These are phyloP conservation scores for Fragaria iinumae DNA, from an alignment of 306 rosid species.

Conservation along the genomic window DNA sequence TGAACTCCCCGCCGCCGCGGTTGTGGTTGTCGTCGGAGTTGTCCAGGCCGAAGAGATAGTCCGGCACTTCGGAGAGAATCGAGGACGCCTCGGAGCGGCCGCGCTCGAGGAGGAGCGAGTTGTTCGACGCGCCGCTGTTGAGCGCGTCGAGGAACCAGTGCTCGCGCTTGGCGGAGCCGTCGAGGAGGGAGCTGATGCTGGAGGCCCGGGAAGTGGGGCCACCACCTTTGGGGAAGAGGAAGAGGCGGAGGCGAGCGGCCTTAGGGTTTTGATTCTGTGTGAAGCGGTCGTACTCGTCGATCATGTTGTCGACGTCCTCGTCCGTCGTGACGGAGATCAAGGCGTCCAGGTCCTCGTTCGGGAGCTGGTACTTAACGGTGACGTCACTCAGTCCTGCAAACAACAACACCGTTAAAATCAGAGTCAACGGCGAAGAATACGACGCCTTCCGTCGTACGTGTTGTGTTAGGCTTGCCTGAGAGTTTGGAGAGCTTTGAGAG, in stretches of 20 bases:
- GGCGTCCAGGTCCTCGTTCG: slow-evolving; percentile 93
- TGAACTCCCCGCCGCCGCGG: slow-evolving; percentile 31
- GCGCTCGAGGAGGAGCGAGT: slow-evolving; percentile 61
- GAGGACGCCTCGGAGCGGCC: slow-evolving; percentile 87
- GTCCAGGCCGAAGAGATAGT: slow-evolving; percentile 83
- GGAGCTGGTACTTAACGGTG: slow-evolving; percentile 89
- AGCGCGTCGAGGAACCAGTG: slow-evolving; percentile 89
- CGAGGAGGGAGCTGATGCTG: slow-evolving; percentile 75
- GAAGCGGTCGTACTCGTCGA: slow-evolving; percentile 86
- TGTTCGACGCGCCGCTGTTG: slow-evolving; percentile 48
- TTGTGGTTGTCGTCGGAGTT: slow-evolving; percentile 52
- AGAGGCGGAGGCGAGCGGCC: slow-evolving; percentile 73
- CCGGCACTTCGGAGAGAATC: slow-evolving; percentile 84
- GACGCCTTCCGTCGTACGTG: background rate
- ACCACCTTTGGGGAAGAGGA: slow-evolving; percentile 57
- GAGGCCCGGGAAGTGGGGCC: slow-evolving; percentile 58
- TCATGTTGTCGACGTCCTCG: slow-evolving; percentile 97
- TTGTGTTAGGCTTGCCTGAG: slow-evolving; percentile 40
- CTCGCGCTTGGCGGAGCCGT: slow-evolving; percentile 79
- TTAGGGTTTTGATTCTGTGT: slow-evolving; percentile 67
- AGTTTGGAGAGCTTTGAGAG: slow-evolving; percentile 73
- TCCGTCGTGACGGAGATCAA: slow-evolving; percentile 84
- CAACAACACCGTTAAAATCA: background rate
- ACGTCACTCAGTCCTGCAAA: slow-evolving; percentile 53
- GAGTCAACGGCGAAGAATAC: background rate